Conservation (phyloP, 495 filamentous ascomycete species). For the Neurospora africana region DNA sequence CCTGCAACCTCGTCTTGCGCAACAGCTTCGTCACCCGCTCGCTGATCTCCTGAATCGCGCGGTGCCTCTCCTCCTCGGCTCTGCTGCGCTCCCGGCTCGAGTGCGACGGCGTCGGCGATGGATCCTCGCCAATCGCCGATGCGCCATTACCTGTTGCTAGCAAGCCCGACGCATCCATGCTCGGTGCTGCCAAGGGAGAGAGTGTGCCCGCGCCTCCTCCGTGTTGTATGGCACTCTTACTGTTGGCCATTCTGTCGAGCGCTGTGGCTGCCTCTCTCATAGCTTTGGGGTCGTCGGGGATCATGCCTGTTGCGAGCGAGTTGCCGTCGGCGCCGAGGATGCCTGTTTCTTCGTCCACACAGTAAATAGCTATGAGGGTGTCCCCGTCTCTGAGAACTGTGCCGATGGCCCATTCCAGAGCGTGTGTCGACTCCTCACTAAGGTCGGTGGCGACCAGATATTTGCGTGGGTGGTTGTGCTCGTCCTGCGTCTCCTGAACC, state of each 20-base stretch:
- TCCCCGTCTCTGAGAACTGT: constrained; percentile 92
- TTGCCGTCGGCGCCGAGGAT: constrained; percentile 27
- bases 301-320: constrained; percentile 3
- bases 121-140: constrained; percentile 12
- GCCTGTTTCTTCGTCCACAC: constrained; percentile 74
- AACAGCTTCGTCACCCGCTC: constrained; percentile 71
- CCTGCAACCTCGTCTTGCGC: constrained; percentile 82
- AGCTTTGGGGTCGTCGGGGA: constrained; percentile 43
- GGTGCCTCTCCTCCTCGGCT: constrained; percentile 65
- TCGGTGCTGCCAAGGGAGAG: neutral
- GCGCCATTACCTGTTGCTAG: constrained; percentile 11
- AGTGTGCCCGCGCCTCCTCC: constrained; percentile 12
- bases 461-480: constrained; percentile 66
- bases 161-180: constrained; percentile 11
- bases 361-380: constrained; percentile 84
- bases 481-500: constrained; percentile 61
- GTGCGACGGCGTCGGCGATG: constrained; percentile 29
- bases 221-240: constrained; percentile 18
- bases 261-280: constrained; percentile 63
- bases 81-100: constrained; percentile 34
- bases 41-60: constrained; percentile 66
- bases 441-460: constrained; percentile 91
- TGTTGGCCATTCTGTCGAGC: constrained; percentile 30
- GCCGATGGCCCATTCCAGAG: constrained; percentile 93
- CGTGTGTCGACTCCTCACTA: constrained; percentile 86